phyloP scores from a whole-genome alignment of 768 basidiomycete species.

The Gymnopilus dilepis region DNA sequence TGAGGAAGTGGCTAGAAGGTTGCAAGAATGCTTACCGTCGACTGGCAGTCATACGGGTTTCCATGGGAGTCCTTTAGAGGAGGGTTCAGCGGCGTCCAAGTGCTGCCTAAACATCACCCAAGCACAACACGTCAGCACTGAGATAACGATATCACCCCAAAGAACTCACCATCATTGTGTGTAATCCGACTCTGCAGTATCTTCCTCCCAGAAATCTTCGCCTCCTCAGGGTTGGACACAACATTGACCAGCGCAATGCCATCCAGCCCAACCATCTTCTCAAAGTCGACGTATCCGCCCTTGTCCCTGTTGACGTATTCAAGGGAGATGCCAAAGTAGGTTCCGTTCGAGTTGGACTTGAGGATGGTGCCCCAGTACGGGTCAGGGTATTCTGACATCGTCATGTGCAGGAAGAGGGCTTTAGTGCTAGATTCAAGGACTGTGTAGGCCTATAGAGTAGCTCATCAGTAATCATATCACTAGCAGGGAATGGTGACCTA shows the following conservation, averaged over 20 bases:
- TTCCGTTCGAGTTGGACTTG: slow-evolving; percentile 98
- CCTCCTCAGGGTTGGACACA: slow-evolving; percentile 82
- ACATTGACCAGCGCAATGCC: slow-evolving; percentile 95
- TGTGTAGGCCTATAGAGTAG: slow-evolving; percentile 74
- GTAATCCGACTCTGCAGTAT: slow-evolving; percentile 86
- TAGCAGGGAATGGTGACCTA: slow-evolving; percentile 41
- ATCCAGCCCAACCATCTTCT: slow-evolving; percentile 95
- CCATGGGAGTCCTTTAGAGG: slow-evolving; percentile 80
- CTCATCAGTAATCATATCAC: not conserved
- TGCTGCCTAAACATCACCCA: slow-evolving; percentile 60
- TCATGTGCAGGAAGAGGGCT: slow-evolving; percentile 94
- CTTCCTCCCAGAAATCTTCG: slow-evolving; percentile 73
- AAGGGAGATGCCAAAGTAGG: slow-evolving; percentile 88
- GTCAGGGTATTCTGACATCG: slow-evolving; percentile 76
- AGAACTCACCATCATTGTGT: slow-evolving; percentile 86
- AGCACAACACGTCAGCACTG: not conserved
- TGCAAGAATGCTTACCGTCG: slow-evolving; percentile 52
- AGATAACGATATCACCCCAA: not conserved
- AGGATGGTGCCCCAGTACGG: slow-evolving; percentile 91
- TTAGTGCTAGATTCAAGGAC: slow-evolving; percentile 93
- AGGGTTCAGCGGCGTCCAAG: slow-evolving; percentile 84
- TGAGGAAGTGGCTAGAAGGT: not conserved
- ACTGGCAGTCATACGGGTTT: slow-evolving; percentile 68
- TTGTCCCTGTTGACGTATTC: slow-evolving; percentile 92
- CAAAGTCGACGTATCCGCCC: slow-evolving; percentile 91